Evolutionary conservation across 2,329 filamentous ascomycete genomes (phyloP), one percentile per base, ranked within the genome.

Genomic region (Fusarium oxysporum): DNA sequence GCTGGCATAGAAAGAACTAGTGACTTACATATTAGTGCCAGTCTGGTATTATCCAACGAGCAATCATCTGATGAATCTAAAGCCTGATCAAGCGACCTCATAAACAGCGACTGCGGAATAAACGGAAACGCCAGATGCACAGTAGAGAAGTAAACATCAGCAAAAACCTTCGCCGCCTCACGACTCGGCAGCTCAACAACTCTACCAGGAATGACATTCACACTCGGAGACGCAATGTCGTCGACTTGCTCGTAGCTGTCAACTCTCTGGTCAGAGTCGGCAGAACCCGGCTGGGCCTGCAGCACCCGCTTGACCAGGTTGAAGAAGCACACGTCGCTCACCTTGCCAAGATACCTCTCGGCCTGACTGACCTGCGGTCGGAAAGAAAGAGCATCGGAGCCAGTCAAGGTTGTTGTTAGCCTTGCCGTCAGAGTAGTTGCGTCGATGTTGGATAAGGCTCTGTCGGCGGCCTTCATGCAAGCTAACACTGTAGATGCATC

Each of bases 311-410:
- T 56, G 38, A 44, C 53, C 11, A 56, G 8, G n/a, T 55, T 55
- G 21, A 55, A 55, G 21, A 55, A 55, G 21, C 28, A 30, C 8
- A 55, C 28, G 40, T 55, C 53, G 37, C 53, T 55, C 2, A 43
- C 38, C 19, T 33, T 30, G 8, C 53, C 53, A 9, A 55, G 28
- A n/a, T 55, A 55, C 14, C 53, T 38, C 13, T 55, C 35, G 5
- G 38, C 25, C 0, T 55, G 51, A 25, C 44, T 47, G 8, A 16
- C 44, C 19, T 47, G 44, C 6, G 25, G 44, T 21, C 44, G 25
- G 8, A 30, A 47, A 11, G 44, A 21, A 2, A 47, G 8, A 11
- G 44, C 11, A 16, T 47, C 44, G 14, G 25, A 21, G 13, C 25
- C 25, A 16, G 44, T 41, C 28, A 40, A 55, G 28, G 5, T 41